These are phyloP conservation scores for Antrodiella citrinella DNA, from an alignment of 768 basidiomycete species.

Conservation along the genomic window DNA sequence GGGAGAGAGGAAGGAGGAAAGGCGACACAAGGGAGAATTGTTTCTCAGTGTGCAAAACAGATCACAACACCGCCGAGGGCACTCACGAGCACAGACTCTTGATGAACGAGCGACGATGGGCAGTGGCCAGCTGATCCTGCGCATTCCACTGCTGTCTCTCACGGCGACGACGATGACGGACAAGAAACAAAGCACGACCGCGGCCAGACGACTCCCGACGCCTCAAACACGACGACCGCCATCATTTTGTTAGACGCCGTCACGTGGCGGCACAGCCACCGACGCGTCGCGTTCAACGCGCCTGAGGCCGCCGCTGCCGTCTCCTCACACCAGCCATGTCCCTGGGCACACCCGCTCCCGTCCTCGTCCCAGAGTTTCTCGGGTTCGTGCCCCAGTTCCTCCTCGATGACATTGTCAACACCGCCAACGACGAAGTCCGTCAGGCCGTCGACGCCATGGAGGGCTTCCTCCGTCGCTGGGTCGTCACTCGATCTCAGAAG, in stretches of 20 bases:
- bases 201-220: too few relatives aligned
- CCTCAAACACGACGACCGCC: background rate
- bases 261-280: too few relatives aligned
- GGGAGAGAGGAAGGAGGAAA: background rate
- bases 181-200: background rate
- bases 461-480: constrained; percentile 67
- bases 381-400: constrained; percentile 81
- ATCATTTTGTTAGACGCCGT: too few relatives aligned
- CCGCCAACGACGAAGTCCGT: constrained; percentile 70
- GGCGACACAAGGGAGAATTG: background rate
- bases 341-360: too few relatives aligned
- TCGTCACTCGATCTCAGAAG: constrained; percentile 47
- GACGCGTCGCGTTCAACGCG: too few relatives aligned
- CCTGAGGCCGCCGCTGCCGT: too few relatives aligned
- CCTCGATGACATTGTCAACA: constrained; percentile 82
- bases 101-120: background rate
- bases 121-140: background rate
- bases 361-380: constrained; percentile 64
- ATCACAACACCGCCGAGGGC: background rate
- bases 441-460: constrained; percentile 77
- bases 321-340: too few relatives aligned
- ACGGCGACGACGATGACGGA: background rate
- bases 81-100: background rate
- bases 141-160: background rate
- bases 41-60: background rate